Evolutionary conservation across 2,329 filamentous ascomycete species (phyloP).

Genomic region (Phyllosticta citriasiana): DNA sequence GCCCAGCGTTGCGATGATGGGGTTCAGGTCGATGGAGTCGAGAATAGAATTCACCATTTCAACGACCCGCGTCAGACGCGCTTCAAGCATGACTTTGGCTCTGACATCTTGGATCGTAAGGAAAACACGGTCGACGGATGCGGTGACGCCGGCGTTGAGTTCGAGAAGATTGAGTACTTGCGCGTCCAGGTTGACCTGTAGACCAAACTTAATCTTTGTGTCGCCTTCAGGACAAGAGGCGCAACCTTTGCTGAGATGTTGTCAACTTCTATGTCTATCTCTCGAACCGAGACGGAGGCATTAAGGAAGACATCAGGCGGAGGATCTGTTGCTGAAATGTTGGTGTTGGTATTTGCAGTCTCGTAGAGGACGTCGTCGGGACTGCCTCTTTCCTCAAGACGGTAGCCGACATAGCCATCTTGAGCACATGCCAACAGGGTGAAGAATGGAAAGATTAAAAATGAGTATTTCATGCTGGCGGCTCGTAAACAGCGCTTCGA

Average conservation of each 20-base stretch:
- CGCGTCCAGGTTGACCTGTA: constrained; percentile 45
- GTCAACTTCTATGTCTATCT: constrained; percentile 49
- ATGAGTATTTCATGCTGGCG: constrained; percentile 15
- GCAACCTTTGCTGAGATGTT: constrained; percentile 47
- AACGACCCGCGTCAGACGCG: constrained; percentile 50
- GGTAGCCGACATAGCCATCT: constrained; percentile 47
- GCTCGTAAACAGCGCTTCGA: background rate
- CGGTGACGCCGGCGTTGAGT: constrained; percentile 53
- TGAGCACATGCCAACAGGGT: constrained; percentile 17
- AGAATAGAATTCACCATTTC: constrained; percentile 50
- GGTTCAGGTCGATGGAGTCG: constrained; percentile 50
- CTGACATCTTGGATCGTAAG: constrained; percentile 49
- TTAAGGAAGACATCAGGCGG: constrained; percentile 53
- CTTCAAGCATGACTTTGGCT: constrained; percentile 50
- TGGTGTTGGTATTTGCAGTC: constrained; percentile 40
- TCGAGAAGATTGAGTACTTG: constrained; percentile 48
- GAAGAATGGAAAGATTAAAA: constrained; percentile 14
- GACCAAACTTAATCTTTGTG: background rate
- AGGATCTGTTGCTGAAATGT: constrained; percentile 32
- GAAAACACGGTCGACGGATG: constrained; percentile 46
- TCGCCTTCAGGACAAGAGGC: background rate
- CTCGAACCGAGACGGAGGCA: constrained; percentile 46
- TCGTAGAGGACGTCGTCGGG: constrained; percentile 44
- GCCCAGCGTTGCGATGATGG: constrained; percentile 47
- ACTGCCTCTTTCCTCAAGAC: constrained; percentile 42